Evolutionary conservation across 495 filamentous ascomycete genomes (phyloP).

Genomic region (Neurospora sp.): DNA sequence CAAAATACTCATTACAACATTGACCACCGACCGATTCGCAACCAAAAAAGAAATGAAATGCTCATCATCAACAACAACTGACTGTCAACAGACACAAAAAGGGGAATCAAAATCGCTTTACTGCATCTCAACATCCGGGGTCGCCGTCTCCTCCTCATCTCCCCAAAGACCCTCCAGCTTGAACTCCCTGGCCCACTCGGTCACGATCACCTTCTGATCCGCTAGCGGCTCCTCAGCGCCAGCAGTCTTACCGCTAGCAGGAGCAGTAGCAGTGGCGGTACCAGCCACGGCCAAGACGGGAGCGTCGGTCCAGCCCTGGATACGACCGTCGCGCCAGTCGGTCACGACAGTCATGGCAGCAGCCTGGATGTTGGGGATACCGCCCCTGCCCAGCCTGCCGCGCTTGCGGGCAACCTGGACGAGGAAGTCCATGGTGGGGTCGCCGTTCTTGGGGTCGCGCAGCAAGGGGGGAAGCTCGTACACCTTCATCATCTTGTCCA

Average conservation of each 20-base stretch:
- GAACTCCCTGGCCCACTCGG: slow-evolving; percentile 91
- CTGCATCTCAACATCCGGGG: slow-evolving; percentile 22
- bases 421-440: slow-evolving; percentile 83
- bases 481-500: slow-evolving; percentile 64
- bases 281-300: slow-evolving; percentile 50
- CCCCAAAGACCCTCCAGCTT: slow-evolving; percentile 92
- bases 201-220: slow-evolving; percentile 83
- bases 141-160: slow-evolving; percentile 28
- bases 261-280: slow-evolving; percentile 19
- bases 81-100: slow-evolving; percentile 1
- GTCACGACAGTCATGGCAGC: slow-evolving; percentile 88
- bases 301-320: slow-evolving; percentile 82
- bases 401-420: slow-evolving; percentile 90
- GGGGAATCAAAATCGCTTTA: slow-evolving; percentile 4
- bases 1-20: neutral
- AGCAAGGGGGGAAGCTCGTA: slow-evolving; percentile 78
- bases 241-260: slow-evolving; percentile 8
- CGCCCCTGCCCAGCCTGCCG: slow-evolving; percentile 78
- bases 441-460: slow-evolving; percentile 44
- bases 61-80: neutral
- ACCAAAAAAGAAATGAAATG: neutral
- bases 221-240: slow-evolving; percentile 30
- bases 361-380: slow-evolving; percentile 75
- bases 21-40: neutral
- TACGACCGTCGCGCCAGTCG: slow-evolving; percentile 91